Conservation (phyloP, 192 early-diverging fungal species). For the Chytriomyces sp. region DNA sequence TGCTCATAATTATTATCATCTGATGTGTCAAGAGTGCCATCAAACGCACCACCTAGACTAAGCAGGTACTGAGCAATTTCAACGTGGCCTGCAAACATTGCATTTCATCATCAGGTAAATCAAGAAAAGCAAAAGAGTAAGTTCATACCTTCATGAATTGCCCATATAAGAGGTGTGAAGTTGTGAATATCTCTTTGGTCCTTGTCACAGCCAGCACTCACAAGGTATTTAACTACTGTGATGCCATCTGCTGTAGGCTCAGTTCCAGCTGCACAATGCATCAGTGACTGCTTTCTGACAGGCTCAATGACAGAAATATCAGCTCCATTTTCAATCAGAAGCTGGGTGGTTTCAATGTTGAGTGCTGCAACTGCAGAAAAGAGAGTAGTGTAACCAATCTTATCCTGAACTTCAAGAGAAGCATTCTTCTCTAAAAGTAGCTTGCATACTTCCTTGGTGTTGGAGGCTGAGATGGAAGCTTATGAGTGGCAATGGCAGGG, state of each 20-base stretch:
- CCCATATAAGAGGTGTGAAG: background rate
- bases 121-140: too few relatives aligned
- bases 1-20: background rate
- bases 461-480: background rate
- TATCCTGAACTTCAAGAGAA: background rate
- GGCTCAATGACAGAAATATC: background rate
- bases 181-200: background rate
- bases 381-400: background rate
- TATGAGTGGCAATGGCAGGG: background rate
- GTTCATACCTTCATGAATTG: background rate
- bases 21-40: background rate
- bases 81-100: background rate
- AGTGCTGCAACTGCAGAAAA: background rate
- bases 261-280: background rate
- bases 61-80: background rate
- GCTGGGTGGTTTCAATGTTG: background rate
- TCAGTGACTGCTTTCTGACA: background rate
- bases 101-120: background rate
- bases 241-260: background rate
- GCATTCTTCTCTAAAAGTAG: background rate
- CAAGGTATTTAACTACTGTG: background rate
- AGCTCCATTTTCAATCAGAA: background rate
- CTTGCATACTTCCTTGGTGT: background rate
- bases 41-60: background rate
- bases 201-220: background rate